These are phyloP conservation scores for Backusella macrospora DNA, from an alignment of 192 early-diverging fungal genomes.

Conservation along the genomic window DNA sequence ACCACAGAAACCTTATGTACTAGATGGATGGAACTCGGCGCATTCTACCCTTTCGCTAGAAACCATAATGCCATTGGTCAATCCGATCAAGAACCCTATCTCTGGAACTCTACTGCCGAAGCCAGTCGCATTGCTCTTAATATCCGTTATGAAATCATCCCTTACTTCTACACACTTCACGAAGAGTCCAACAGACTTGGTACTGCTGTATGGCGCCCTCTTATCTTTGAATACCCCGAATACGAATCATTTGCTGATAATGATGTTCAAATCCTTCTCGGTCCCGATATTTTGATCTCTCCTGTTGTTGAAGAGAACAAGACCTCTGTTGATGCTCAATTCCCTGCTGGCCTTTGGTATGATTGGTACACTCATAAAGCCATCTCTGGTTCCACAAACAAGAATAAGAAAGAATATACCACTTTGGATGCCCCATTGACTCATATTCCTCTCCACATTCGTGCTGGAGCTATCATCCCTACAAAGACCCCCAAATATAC, in stretches of 20 bases:
- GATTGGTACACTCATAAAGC: slow-evolving; percentile 52
- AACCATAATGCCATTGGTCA: slow-evolving; percentile 61
- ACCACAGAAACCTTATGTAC: slow-evolving; percentile 65
- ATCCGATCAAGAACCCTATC: slow-evolving; percentile 62
- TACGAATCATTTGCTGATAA: slow-evolving; percentile 39
- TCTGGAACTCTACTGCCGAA: slow-evolving; percentile 58
- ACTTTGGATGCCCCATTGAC: slow-evolving; percentile 52
- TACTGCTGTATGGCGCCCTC: slow-evolving; percentile 55
- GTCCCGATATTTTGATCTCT: slow-evolving; percentile 57
- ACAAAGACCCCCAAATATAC: slow-evolving; percentile 53
- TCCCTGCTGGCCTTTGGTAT: slow-evolving; percentile 67
- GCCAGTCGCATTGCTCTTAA: slow-evolving; percentile 52
- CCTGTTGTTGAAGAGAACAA: slow-evolving; percentile 56
- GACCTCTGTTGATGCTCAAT: slow-evolving; percentile 58
- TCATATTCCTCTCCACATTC: slow-evolving; percentile 63
- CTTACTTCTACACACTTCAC: slow-evolving; percentile 64
- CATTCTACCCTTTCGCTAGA: slow-evolving; percentile 48
- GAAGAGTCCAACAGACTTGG: slow-evolving; percentile 52
- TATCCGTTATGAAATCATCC: slow-evolving; percentile 61
- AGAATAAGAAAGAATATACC: slow-evolving; percentile 33
- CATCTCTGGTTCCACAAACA: slow-evolving; percentile 21
- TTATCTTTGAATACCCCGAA: slow-evolving; percentile 56
- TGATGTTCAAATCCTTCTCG: slow-evolving; percentile 65
- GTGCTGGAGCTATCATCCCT: slow-evolving; percentile 62
- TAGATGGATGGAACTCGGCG: slow-evolving; percentile 66